Conservation (phyloP, 306 rosid species). For the Boehmeria nivea region DNA sequence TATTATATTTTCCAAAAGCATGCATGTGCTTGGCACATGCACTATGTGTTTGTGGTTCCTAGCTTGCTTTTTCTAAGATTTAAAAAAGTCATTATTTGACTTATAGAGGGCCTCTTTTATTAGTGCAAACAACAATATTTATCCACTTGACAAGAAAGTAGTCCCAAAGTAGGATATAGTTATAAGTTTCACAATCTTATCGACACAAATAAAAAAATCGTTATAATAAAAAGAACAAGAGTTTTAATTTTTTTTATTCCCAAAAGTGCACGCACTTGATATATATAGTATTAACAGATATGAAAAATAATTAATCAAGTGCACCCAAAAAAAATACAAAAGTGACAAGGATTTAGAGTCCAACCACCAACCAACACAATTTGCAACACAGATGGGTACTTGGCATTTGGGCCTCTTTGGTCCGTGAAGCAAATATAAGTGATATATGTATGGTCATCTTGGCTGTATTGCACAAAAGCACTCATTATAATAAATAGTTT, state of each 20-base stretch:
- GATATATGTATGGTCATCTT: conserved; percentile 18
- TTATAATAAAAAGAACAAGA: neutral
- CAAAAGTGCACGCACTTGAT: no score
- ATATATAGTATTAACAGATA: no score
- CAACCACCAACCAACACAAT: conserved; percentile 16
- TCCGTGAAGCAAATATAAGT: conserved; percentile 3
- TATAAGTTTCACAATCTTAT: conserved; percentile 7
- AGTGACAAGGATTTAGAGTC: conserved; percentile 3
- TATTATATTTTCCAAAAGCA: conserved; percentile 4
- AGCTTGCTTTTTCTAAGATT: neutral
- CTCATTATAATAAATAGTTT: neutral
- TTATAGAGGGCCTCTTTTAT: neutral
- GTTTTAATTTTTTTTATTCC: no score
- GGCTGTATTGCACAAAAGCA: neutral
- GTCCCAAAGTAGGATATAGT: no score
- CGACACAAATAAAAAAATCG: neutral
- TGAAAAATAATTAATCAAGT: no score
- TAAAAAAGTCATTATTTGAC: conserved; percentile 19
- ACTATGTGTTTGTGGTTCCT: conserved; percentile 14
- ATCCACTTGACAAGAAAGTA: conserved; percentile 12
- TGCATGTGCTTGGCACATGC: conserved; percentile 14
- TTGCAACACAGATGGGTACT: conserved; percentile 10
- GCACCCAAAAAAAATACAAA: no score
- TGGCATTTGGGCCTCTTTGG: conserved; percentile 5
- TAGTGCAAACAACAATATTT: conserved; percentile 31